These are phyloP conservation scores for Geotrichum candidum DNA, from an alignment of 1,139 yeast genomes.

Conservation along the genomic window DNA sequence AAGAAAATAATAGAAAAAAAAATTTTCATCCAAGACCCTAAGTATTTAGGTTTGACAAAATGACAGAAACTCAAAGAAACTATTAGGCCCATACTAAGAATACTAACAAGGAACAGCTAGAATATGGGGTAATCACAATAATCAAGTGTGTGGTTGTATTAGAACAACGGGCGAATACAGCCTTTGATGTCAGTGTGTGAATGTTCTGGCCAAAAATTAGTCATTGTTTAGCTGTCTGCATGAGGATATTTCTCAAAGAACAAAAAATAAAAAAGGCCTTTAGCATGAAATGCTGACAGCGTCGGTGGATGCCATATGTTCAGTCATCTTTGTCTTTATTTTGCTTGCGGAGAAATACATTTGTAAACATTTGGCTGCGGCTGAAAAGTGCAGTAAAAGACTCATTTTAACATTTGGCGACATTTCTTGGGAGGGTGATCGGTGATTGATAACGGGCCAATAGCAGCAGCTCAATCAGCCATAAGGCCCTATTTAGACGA, in stretches of 20 bases:
- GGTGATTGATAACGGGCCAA: background rate
- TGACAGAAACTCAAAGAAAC: background rate
- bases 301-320: background rate
- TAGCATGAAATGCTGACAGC: background rate
- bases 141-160: no score
- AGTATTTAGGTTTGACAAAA: background rate
- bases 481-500: background rate
- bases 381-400: background rate
- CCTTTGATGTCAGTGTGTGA: no score
- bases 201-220: no score
- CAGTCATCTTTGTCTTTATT: background rate
- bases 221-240: no score
- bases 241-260: no score
- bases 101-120: background rate
- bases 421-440: background rate
- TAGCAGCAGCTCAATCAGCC: background rate
- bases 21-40: background rate
- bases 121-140: background rate
- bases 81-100: no score
- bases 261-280: background rate
- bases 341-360: background rate
- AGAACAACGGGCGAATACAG: no score
- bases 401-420: background rate
- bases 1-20: background rate
- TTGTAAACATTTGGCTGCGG: background rate